A percentile compares a stretch with the other conserved stretches of the same genome.
Conservation (phyloP, 306 rosid genomes). For the Ochetophila trinervis region DNA sequence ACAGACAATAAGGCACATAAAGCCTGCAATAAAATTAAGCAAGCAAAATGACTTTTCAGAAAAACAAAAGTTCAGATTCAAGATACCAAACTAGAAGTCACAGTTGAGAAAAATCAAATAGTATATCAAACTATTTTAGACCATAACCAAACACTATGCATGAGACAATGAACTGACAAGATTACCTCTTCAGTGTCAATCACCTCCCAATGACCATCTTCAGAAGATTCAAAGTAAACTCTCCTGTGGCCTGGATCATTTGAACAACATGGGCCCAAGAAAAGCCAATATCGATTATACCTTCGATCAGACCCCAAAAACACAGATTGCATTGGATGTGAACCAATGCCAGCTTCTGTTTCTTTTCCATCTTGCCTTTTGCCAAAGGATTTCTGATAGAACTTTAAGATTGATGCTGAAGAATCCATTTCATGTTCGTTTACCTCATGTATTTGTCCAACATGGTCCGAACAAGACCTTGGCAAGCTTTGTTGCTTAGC, state of each 20-base stretch:
- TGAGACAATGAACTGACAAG: conserved; percentile 4
- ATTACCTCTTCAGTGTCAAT: conserved; percentile 85
- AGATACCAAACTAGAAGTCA: no score
- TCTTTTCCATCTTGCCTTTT: conserved; percentile 31
- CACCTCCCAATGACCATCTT: conserved; percentile 98
- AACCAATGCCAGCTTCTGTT: conserved; percentile 28
- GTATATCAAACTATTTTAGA: background rate
- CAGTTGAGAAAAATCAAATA: background rate
- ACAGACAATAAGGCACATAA: conserved; percentile 70
- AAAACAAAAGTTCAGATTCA: no score
- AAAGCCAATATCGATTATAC: conserved; percentile 96
- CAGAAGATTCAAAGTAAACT: conserved; percentile 95
- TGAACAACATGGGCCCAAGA: conserved; percentile 83
- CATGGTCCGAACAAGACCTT: conserved; percentile 40
- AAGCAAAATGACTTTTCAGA: conserved; percentile 1
- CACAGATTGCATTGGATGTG: conserved; percentile 86
- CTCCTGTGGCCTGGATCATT: conserved; percentile 93
- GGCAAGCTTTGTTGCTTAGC: conserved; percentile 34
- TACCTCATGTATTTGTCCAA: conserved; percentile 41
- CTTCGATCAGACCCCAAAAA: conserved; percentile 98
- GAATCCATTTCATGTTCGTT: conserved; percentile 64
- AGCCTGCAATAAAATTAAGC: conserved; percentile 51
- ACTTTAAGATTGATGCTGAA: conserved; percentile 46
- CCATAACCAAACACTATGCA: background rate
- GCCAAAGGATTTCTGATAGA: conserved; percentile 30